Evolutionary conservation across 2,329 filamentous ascomycete genomes (phyloP), one percentile per base, ranked within the genome.

Genomic region (Blastomyces percursus): DNA sequence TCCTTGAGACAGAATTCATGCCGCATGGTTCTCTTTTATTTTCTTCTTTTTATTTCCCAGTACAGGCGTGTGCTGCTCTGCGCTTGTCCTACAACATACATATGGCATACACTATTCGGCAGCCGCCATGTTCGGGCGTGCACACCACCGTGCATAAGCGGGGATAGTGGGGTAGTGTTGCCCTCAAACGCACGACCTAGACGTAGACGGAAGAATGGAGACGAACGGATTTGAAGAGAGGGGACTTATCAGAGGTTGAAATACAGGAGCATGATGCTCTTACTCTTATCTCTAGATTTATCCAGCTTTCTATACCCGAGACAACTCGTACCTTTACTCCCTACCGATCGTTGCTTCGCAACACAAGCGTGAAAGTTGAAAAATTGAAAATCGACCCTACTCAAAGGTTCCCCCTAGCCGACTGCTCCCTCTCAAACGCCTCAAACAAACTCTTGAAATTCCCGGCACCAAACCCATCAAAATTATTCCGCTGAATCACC

Each of bases 371-470:
- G 32, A 32, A 32, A 32, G 7, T 3, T 6, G 5, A 5, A 32
- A n/a, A 27, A 35, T 35, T 2, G 42, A 14, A 8, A 27, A n/a
- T 9, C 5, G 16, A 42, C 40, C 40, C 12, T 42, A 42, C 12
- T 42, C 46, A 90, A 76, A 95, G 73, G 73, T 96, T 96, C 1
- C 91, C 91, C 63, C 91, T 81, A 74, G 86, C 79, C 32, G 85
- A 90, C 80, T 96, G 91, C 76, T 96, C 91, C 62, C 90, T 80
- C 81, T 96, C 91, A 75, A 96, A 94, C 0, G 91, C 91, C 80
- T 96, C 90, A 71, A 96, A 96, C 70, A 96, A 71, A 68, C 86
- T 90, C 84, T 91, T 96, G 77, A 96, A 96, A 75, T 96, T 96
- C 1, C 91, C 91, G 0, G 91, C 91, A 4, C 91, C 91, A 69